Evolutionary conservation across 23 red algal species (phyloP), one percentile per base, ranked within the genome.

Genomic region (Gracilaria caudata): DNA sequence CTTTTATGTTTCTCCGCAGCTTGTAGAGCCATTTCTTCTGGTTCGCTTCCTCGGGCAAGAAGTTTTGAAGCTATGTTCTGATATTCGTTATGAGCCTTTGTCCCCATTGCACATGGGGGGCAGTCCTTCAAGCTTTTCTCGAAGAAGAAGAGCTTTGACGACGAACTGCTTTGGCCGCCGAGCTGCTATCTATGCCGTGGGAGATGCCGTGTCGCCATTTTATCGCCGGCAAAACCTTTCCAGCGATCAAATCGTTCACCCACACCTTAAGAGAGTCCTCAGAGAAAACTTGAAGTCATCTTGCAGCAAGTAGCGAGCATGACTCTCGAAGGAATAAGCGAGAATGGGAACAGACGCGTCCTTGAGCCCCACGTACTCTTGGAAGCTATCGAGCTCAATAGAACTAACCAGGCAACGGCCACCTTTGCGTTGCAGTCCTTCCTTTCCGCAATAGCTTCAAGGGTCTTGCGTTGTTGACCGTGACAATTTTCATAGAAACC

Each of bases 121-220:
- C n/a, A n/a, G n/a, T n/a, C n/a, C n/a, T n/a, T n/a, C n/a, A n/a
- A n/a, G n/a, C n/a, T n/a, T n/a, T n/a, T n/a, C n/a, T n/a, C n/a
- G n/a, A n/a, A n/a, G n/a, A n/a, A n/a, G n/a, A n/a, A n/a, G n/a
- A n/a, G n/a, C n/a, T n/a, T n/a, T n/a, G n/a, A n/a, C n/a, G n/a
- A n/a, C n/a, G n/a, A n/a, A n/a, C n/a, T n/a, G n/a, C n/a, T n/a
- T n/a, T n/a, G n/a, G n/a, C n/a, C n/a, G n/a, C n/a, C n/a, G n/a
- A n/a, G n/a, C n/a, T n/a, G n/a, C n/a, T n/a, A n/a, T n/a, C n/a
- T n/a, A n/a, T n/a, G n/a, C n/a, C n/a, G n/a, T n/a, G n/a, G n/a
- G n/a, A n/a, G n/a, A n/a, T n/a, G n/a, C n/a, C n/a, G n/a, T n/a
- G 47, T 86, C 92, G 79, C 5, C 90, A 98, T 40, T 93, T 93